Percentiles rank a stretch among this genome's conserved stretches.
Evolutionary conservation across 345 rosid species (phyloP).

Genomic region (Camelina neglecta): DNA sequence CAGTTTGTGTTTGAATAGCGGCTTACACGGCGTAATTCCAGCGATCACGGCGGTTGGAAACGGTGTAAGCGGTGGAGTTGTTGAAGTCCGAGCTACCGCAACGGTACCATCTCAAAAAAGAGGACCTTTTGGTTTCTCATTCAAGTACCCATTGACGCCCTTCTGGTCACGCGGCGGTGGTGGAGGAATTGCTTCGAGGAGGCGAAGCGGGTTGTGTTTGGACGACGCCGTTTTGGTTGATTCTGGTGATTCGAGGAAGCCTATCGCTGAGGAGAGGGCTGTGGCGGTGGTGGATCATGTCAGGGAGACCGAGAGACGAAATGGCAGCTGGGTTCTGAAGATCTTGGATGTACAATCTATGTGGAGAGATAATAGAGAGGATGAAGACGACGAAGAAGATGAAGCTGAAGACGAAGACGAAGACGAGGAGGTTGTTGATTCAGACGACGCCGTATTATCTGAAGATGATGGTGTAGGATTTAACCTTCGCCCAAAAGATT

Average conservation of each 20-base stretch:
- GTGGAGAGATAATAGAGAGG: constrained; percentile 52
- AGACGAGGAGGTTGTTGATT: constrained; percentile 1
- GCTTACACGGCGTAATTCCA: constrained; percentile 61
- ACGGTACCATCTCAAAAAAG: constrained; percentile 45
- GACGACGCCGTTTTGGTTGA: constrained; percentile 70
- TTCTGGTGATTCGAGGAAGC: constrained; percentile 44
- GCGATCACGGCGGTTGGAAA: constrained; percentile 53
- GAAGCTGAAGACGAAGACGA: constrained; percentile 21
- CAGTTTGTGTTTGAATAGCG: constrained; percentile 57
- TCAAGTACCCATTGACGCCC: constrained; percentile 62
- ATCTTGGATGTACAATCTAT: constrained; percentile 71
- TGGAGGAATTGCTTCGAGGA: constrained; percentile 44
- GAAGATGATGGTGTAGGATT: constrained; percentile 44
- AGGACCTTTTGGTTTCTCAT: constrained; percentile 64
- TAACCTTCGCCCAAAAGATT: not conserved
- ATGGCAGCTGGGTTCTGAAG: constrained; percentile 86
- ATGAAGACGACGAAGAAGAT: not conserved
- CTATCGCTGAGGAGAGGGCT: constrained; percentile 37
- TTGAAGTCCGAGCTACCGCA: constrained; percentile 54
- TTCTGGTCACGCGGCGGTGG: constrained; percentile 62
- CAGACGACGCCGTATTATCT: constrained; percentile 9
- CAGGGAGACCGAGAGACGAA: constrained; percentile 43
- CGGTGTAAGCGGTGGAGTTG: constrained; percentile 45
- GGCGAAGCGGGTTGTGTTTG: constrained; percentile 59
- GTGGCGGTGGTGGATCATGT: not conserved